Percentiles rank a stretch among this genome's conserved stretches.
Conservation (phyloP, 345 rosid species). For the Boechera stricta region DNA sequence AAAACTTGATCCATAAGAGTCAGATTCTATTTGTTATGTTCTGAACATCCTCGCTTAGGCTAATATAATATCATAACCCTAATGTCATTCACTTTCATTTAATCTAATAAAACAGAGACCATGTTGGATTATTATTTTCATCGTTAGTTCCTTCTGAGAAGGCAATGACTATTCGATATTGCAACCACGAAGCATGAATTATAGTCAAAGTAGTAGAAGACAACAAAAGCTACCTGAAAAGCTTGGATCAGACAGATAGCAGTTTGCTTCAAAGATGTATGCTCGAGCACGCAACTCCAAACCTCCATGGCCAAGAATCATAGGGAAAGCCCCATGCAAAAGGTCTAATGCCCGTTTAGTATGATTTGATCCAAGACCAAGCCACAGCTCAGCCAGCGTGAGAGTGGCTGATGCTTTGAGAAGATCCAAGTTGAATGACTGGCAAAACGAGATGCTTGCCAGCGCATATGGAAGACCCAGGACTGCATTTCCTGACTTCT, state of each 20-base stretch:
- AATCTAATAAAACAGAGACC: background rate
- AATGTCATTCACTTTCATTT: background rate
- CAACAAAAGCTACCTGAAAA: conserved; percentile 63
- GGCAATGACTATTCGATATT: conserved; percentile 15
- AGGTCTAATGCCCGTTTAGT: conserved; percentile 78
- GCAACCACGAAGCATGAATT: conserved; percentile 5
- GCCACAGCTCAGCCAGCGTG: conserved; percentile 93
- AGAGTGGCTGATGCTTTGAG: conserved; percentile 93
- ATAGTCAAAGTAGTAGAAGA: conserved; percentile 27
- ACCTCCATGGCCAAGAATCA: conserved; percentile 97
- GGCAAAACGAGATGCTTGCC: conserved; percentile 96
- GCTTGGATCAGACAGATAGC: conserved; percentile 81
- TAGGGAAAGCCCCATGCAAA: conserved; percentile 75
- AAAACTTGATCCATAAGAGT: background rate
- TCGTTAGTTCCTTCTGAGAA: background rate
- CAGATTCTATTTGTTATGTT: background rate
- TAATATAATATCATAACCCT: background rate
- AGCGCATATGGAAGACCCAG: conserved; percentile 90
- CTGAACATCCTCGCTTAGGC: conserved; percentile 14
- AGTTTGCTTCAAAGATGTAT: conserved; percentile 85
- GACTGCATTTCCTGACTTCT: conserved; percentile 98
- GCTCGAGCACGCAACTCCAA: conserved; percentile 94
- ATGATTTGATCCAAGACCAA: conserved; percentile 81
- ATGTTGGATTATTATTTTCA: background rate
- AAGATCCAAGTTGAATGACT: conserved; percentile 94